Evolutionary conservation across 2,329 filamentous ascomycete species (phyloP).

Genomic region (Phialophora verrucosa): DNA sequence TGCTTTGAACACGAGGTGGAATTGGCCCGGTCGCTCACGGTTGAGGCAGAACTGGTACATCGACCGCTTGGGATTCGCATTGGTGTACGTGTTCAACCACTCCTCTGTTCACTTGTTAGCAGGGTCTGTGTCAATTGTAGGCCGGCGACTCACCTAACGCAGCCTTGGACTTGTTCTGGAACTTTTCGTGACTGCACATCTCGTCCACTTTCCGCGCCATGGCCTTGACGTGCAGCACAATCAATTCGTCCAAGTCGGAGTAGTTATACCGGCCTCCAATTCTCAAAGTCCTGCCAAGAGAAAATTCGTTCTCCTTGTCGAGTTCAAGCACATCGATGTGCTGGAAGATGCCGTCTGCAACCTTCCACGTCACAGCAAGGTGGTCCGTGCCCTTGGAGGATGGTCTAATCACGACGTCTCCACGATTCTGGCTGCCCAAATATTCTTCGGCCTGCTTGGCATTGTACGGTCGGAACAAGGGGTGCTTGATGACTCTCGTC

Average conservation of each 20-base stretch:
- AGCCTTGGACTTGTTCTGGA: conserved; percentile 77
- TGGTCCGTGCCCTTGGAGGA: conserved; percentile 96
- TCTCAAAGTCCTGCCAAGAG: conserved; percentile 82
- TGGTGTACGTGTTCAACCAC: conserved; percentile 95
- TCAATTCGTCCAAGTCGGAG: conserved; percentile 94
- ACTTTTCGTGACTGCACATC: conserved; percentile 93
- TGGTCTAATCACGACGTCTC: conserved; percentile 92
- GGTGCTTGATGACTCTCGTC: conserved; percentile 96
- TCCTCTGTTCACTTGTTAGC: conserved; percentile 65
- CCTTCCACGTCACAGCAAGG: conserved; percentile 96
- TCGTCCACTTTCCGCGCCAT: conserved; percentile 98
- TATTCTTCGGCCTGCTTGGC: conserved; percentile 91
- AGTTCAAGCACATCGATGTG: conserved; percentile 97
- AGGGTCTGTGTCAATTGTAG: conserved; percentile 8
- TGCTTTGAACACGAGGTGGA: conserved; percentile 95
- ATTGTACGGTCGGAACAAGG: conserved; percentile 93
- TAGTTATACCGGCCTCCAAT: conserved; percentile 90
- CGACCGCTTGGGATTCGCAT: conserved; percentile 91
- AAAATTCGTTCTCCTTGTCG: conserved; percentile 96
- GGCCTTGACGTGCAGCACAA: conserved; percentile 94
- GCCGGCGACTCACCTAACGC: conserved; percentile 74
- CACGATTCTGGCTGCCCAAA: conserved; percentile 80
- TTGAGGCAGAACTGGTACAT: conserved; percentile 97
- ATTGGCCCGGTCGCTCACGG: conserved; percentile 88
- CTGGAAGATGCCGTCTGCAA: conserved; percentile 93